Percentiles rank a stretch among this genome's conserved stretches.
phyloP scores from a whole-genome alignment of 2,329 filamentous ascomycete genomes.

The Aspergillus phoenicis region DNA sequence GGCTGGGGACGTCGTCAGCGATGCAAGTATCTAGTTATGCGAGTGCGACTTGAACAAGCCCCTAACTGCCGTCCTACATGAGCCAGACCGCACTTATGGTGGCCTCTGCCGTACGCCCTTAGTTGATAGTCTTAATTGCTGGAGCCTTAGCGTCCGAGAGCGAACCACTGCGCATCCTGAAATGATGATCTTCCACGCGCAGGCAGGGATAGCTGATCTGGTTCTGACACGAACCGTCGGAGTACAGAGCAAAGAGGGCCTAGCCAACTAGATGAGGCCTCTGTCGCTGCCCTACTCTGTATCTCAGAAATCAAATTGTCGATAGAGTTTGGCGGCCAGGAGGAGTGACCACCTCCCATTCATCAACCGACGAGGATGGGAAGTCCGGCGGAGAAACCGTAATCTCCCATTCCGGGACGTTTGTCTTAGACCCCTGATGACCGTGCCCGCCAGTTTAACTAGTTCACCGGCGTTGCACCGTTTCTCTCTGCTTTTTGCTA shows the following conservation, averaged over 20 bases:
- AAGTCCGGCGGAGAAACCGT: background rate
- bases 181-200: conserved; percentile 12
- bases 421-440: conserved; percentile 1
- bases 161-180: conserved; percentile 2
- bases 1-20: background rate
- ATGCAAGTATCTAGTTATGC: background rate
- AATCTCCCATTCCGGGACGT: conserved; percentile 2
- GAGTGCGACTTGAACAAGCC: background rate
- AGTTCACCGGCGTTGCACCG: background rate
- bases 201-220: conserved; percentile 3
- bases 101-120: background rate
- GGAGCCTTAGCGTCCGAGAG: background rate
- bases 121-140: background rate
- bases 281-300: background rate
- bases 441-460: background rate
- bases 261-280: background rate
- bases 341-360: background rate
- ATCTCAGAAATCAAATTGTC: background rate
- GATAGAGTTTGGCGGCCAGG: background rate
- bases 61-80: conserved; percentile 1
- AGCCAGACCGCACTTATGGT: background rate
- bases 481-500: background rate
- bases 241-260: background rate
- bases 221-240: background rate
- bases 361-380: background rate